Base-by-base conservation (phyloP, 345 rosid species). In the Ailanthus altissimus region DNA sequence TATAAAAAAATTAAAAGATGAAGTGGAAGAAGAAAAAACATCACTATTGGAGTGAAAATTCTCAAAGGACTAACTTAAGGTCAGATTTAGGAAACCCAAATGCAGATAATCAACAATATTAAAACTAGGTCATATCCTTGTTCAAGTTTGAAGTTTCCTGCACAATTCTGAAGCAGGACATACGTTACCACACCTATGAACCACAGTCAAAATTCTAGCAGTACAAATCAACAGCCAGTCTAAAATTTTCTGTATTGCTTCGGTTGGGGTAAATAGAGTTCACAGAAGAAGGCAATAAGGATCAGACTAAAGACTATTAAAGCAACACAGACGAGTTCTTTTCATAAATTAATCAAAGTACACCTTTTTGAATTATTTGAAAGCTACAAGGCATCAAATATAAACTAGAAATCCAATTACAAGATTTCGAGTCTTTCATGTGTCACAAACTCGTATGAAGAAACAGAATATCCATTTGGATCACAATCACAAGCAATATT, bases 331-430 rank as follows among this genome's bases (percentile, higher is more conserved):
- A 45, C 8, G 11, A 49, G 43, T 16, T 46, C 56, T 13, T 67
- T 68, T 18, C 59, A 36, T 9, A n/a, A 20, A 36, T 36, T 71
- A 54, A 40, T 40, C 75, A 71, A n/a, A n/a, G n/a, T n/a, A n/a
- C n/a, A 54, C 12, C 38, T 56, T 54, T 36, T 56, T 45, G 21
- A 42, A 45, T 67, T 42, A 42, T n/a, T 40, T 10, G 10, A n/a
- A 15, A n/a, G 63, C 12, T 1, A 38, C 54, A 53, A 54, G 26
- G 42, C 50, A 53, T 70, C 46, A 71, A 56, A 20, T 21, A 38
- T 54, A 20, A 50, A 25, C 36, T 1, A 71, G 6, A 56, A 67
- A 54, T 56, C 36, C 5, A 32, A 28, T 20, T n/a, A 56, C 16
- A 12, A 6, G 61, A 71, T 36, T 26, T 40, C 15, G 8, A 71